Evolutionary conservation across 805 yeast species (phyloP).

Genomic region (Myxozyma mucilagina): DNA sequence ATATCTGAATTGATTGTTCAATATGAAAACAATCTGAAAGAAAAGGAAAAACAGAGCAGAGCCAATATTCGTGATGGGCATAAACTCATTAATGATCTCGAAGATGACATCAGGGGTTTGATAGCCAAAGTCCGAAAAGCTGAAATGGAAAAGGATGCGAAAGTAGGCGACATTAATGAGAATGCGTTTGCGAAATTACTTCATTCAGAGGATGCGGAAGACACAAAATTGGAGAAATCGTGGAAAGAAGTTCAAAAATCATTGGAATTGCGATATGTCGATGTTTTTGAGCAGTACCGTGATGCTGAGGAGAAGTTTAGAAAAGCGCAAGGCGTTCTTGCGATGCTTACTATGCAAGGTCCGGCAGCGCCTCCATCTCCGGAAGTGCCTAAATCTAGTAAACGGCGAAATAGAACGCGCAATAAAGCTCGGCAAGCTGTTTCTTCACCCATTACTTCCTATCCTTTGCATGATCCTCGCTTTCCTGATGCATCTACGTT

Average conservation of each 20-base stretch:
- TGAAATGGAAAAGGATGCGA: slow-evolving; percentile 20
- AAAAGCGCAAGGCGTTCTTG: slow-evolving; percentile 26
- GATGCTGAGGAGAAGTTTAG: slow-evolving; percentile 34
- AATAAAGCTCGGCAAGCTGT: slow-evolving; percentile 20
- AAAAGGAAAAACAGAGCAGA: slow-evolving; percentile 8
- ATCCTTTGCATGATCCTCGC: slow-evolving; percentile 33
- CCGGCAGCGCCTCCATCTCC: background rate
- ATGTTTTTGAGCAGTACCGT: slow-evolving; percentile 40
- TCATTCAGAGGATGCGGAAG: slow-evolving; percentile 35
- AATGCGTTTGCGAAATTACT: slow-evolving; percentile 33
- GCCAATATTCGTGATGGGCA: slow-evolving; percentile 20
- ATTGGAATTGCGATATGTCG: slow-evolving; percentile 42
- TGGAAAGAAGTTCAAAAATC: slow-evolving; percentile 42
- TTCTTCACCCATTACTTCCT: slow-evolving; percentile 30
- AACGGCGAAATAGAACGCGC: slow-evolving; percentile 22
- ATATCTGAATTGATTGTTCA: slow-evolving; percentile 1
- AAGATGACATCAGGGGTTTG: slow-evolving; percentile 19
- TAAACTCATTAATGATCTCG: slow-evolving; percentile 20
- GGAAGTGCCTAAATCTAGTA: slow-evolving; percentile 19
- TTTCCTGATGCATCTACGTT: slow-evolving; percentile 33
- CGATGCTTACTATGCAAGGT: slow-evolving; percentile 24
- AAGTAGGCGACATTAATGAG: slow-evolving; percentile 28
- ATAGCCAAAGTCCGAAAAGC: slow-evolving; percentile 23
- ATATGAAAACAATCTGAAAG: background rate
- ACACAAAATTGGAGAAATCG: slow-evolving; percentile 36